Base-by-base conservation (phyloP, 108 stramenopile genomes). In the Ochromonas danica region DNA sequence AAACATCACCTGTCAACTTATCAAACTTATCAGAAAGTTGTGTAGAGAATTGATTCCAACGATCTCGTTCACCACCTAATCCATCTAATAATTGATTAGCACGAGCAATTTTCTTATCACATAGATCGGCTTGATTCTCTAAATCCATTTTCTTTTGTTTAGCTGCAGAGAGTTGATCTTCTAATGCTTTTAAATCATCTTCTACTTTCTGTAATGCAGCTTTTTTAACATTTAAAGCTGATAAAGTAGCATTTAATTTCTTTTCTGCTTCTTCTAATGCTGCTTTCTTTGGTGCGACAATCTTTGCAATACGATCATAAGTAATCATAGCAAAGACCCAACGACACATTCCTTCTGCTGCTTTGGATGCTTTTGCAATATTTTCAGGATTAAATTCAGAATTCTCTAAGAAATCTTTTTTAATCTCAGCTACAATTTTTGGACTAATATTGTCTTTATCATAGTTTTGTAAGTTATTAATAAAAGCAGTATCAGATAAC, bases 11-110 rank as follows among this genome's bases (percentile, higher is more conserved):
- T 25, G 86, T 85, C 22, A 86, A 81, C 75, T 86, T 83, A 27
- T 81, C 42, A 83, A 82, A 86, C 77, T 62, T 78, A 1, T 71
- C 75, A 22, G 72, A 63, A 0, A 87, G 79, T 0, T 83, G 63
- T 30, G 39, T 72, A 0, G 51, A 71, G 1, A 81, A 84, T 25
- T 78, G 51, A 0, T 39, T 17, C 86, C 86, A 87, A 22, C 85
- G 61, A 27, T 80, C 75, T 40, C 87, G 85, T 67, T 90, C 89
- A 0, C 89, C 89, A 1, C 89, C 89, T 0, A 90, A 78, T 1
- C 85, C 87, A 31, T 70, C 85, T 27, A 90, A 88, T 61, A 89
- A 71, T 70, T 87, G 86, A 40, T 83, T 88, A 0, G 89, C 89
- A 1, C 89, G 85, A 1, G 78, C 86, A 0, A 90, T 85, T 72